These are phyloP conservation scores for Coelastrella sp. DNA, from an alignment of 139 green algal species.

Conservation along the genomic window DNA sequence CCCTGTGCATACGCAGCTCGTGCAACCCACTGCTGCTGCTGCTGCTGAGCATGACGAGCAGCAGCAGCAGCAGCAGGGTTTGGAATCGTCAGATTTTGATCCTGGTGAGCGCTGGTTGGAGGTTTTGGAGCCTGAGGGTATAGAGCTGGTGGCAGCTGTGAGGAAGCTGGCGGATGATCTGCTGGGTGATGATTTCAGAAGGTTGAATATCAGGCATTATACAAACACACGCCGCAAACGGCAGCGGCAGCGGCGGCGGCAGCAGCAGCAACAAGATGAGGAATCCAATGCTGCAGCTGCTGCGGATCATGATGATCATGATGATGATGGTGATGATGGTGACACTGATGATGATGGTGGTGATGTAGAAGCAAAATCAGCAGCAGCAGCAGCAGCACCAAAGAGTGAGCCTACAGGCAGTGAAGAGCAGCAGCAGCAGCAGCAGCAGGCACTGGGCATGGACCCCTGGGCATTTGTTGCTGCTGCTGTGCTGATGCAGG, in stretches of 20 bases:
- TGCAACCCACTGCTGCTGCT: constrained; percentile 12
- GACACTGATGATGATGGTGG: neutral
- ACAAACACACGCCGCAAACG: neutral
- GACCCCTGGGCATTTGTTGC: constrained; percentile 43
- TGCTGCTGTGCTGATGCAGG: constrained; percentile 36
- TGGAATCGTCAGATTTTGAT: neutral
- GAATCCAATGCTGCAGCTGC: too few relatives aligned
- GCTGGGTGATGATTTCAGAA: neutral
- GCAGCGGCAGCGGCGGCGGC: constrained; percentile 13
- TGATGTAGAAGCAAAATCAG: neutral
- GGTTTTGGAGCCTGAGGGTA: constrained; percentile 11
- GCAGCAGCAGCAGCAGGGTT: constrained; percentile 12
- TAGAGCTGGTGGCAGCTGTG: constrained; percentile 11
- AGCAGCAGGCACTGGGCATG: neutral
- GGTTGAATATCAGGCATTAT: neutral
- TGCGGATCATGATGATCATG: neutral
- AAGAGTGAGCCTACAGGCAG: neutral
- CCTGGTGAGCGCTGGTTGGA: neutral
- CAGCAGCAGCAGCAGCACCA: constrained; percentile 21
- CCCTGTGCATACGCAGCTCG: constrained; percentile 1
- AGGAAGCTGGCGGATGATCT: neutral
- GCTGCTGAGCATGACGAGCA: neutral
- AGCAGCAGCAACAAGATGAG: neutral
- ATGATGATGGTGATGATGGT: neutral
- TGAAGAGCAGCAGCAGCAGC: neutral